phyloP scores from a whole-genome alignment of 2,329 filamentous ascomycete genomes.

The Aspergillus sp. region DNA sequence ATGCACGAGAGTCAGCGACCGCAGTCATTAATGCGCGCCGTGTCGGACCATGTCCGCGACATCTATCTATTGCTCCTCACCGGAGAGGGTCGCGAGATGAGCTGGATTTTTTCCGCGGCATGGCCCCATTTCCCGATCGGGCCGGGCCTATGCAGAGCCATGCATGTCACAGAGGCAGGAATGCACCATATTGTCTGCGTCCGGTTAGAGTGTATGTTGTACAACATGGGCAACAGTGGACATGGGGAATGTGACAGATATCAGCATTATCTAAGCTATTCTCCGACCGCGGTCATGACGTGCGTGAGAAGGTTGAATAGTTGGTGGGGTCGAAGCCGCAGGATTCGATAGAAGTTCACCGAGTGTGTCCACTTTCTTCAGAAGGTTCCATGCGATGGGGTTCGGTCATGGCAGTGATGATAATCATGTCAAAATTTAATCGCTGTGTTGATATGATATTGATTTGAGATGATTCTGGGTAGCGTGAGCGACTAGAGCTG shows the following conservation, averaged over 20 bases:
- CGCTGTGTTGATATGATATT: no score
- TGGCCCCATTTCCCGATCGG: slow-evolving; percentile 16
- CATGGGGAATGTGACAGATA: slow-evolving; percentile 5
- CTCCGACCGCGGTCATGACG: slow-evolving; percentile 3
- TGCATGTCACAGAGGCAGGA: slow-evolving; percentile 9
- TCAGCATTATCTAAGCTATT: slow-evolving; percentile 12
- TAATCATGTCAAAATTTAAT: no score
- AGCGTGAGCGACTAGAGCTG: slow-evolving; percentile 7
- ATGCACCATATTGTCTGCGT: background rate
- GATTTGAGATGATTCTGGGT: background rate
- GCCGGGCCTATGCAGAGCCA: slow-evolving; percentile 21
- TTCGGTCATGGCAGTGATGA: no score
- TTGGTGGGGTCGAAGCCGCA: background rate
- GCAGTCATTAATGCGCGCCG: no score
- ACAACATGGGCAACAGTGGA: slow-evolving; percentile 2
- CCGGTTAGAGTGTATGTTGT: slow-evolving; percentile 11
- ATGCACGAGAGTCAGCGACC: no score
- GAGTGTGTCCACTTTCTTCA: background rate
- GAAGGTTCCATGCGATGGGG: background rate
- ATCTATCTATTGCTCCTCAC: background rate
- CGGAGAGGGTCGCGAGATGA: background rate
- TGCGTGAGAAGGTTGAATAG: background rate
- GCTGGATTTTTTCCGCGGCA: background rate
- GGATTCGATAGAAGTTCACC: no score
- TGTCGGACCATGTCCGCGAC: background rate